Base-by-base conservation (phyloP, 768 basidiomycete genomes). In the Amylocystis lapponica region DNA sequence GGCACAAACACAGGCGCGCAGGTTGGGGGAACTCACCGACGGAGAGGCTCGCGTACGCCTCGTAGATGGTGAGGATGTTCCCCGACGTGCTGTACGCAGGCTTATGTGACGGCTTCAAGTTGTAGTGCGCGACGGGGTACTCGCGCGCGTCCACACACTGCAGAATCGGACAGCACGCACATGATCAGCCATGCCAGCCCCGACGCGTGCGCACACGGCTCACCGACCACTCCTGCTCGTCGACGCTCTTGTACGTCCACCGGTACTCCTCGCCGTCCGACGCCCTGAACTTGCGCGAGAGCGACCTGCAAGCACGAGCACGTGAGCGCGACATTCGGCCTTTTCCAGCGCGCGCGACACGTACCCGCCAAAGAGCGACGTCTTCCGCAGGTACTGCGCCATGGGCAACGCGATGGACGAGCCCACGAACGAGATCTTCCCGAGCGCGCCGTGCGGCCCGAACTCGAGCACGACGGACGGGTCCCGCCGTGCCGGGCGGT, bases 181-280 rank as follows among this genome's bases (percentile, higher is more conserved):
- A n/a, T n/a, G n/a, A 38, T 48, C 20, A 17, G 33, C 23, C 31
- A 11, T 11, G n/a, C 16, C n/a, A 6, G 26, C 23, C n/a, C n/a
- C 20, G 22, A 21, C 27, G 19, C 12, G 26, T 29, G 19, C 32
- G 49, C n/a, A 46, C 19, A 33, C 16, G 41, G 72, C 85, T 58
- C 59, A 87, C 85, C 57, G 83, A 70, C 85, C 85, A 88, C 63
- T 86, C 83, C 46, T 85, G 83, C 14, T 72, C 78, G 7, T 69
- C 67, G 23, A 71, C 59, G 30, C 66, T 66, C 23, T 70, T 70
- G 60, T 78, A 66, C 22, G 73, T 71, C 85, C 85, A 88, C 57
- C 70, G 70, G 51, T 86, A 86, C 54, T 86, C 83, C 21, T 69
- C 69, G 26, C 83, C 83, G 57, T 86, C 82, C 30, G 78, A 79